Evolutionary conservation across 2,329 filamentous ascomycete genomes (phyloP).

Genomic region (Penicillium olsonii): DNA sequence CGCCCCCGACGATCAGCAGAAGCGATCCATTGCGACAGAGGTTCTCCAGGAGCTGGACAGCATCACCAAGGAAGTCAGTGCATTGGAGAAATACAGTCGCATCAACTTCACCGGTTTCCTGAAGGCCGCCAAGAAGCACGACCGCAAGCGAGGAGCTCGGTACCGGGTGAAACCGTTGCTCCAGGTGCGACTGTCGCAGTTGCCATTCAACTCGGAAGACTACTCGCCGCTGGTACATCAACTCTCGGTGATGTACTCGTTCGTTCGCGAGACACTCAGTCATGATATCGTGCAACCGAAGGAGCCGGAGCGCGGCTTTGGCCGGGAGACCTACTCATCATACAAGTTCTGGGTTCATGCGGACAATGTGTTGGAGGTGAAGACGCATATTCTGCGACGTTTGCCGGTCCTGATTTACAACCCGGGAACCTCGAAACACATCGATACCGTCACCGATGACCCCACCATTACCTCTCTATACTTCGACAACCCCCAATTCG

Average conservation of each 20-base stretch:
- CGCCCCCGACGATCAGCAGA: slow-evolving; percentile 44
- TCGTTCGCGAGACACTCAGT: slow-evolving; percentile 75
- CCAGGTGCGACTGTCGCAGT: slow-evolving; percentile 81
- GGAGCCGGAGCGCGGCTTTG: slow-evolving; percentile 49
- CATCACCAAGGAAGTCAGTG: slow-evolving; percentile 87
- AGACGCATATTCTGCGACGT: slow-evolving; percentile 89
- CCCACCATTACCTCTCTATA: slow-evolving; percentile 94
- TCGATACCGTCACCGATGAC: slow-evolving; percentile 74
- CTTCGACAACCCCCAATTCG: slow-evolving; percentile 85
- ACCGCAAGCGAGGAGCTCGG: slow-evolving; percentile 81
- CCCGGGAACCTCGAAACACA: slow-evolving; percentile 76
- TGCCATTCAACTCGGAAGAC: slow-evolving; percentile 93
- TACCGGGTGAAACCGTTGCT: slow-evolving; percentile 92
- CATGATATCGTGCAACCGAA: slow-evolving; percentile 54
- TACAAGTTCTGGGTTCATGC: slow-evolving; percentile 97
- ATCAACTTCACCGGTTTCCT: slow-evolving; percentile 98
- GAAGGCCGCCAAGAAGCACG: slow-evolving; percentile 99
- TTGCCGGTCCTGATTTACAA: slow-evolving; percentile 93
- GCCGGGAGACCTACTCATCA: slow-evolving; percentile 72
- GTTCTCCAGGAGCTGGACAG: slow-evolving; percentile 78
- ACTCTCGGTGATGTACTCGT: slow-evolving; percentile 93
- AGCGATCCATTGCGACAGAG: slow-evolving; percentile 61
- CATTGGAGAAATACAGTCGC: slow-evolving; percentile 91
- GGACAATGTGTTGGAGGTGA: slow-evolving; percentile 94
- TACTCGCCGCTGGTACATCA: slow-evolving; percentile 86